Evolutionary conservation across 305 asterid species (phyloP).

Genomic region (Fraxinus albicans): DNA sequence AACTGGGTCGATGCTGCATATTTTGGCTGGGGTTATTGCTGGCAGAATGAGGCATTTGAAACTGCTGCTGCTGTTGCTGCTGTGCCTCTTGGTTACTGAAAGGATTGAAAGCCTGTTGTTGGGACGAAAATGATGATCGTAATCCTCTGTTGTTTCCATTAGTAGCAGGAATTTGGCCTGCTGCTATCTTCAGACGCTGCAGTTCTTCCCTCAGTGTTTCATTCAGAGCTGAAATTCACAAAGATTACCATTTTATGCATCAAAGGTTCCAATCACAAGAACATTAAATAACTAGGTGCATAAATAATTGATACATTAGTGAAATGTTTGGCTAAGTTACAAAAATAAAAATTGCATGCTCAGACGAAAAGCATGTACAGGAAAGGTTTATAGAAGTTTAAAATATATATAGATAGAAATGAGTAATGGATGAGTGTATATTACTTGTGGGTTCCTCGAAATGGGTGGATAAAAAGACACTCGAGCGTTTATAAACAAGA

Average conservation of each 20-base stretch:
- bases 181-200: slow-evolving; percentile 75
- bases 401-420: background rate
- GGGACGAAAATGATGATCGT: slow-evolving; percentile 45
- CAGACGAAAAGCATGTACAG: background rate
- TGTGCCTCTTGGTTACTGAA: slow-evolving; percentile 44
- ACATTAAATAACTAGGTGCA: background rate
- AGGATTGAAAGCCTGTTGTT: slow-evolving; percentile 36
- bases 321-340: background rate
- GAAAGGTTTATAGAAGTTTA: background rate
- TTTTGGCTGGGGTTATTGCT: slow-evolving; percentile 30
- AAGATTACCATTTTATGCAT: background rate
- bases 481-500: background rate
- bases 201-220: slow-evolving; percentile 78
- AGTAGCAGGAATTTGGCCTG: slow-evolving; percentile 47
- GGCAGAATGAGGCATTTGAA: slow-evolving; percentile 34
- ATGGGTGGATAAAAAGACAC: background rate
- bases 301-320: background rate
- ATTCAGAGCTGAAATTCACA: slow-evolving; percentile 56
- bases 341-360: background rate
- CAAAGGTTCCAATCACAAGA: background rate
- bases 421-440: background rate
- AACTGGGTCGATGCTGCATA: slow-evolving; percentile 44
- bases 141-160: slow-evolving; percentile 55
- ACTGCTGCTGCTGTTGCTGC: slow-evolving; percentile 33
- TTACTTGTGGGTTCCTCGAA: background rate